Evolutionary conservation across 305 asterid genomes (phyloP).

Genomic region (Fraxinus albicans): DNA sequence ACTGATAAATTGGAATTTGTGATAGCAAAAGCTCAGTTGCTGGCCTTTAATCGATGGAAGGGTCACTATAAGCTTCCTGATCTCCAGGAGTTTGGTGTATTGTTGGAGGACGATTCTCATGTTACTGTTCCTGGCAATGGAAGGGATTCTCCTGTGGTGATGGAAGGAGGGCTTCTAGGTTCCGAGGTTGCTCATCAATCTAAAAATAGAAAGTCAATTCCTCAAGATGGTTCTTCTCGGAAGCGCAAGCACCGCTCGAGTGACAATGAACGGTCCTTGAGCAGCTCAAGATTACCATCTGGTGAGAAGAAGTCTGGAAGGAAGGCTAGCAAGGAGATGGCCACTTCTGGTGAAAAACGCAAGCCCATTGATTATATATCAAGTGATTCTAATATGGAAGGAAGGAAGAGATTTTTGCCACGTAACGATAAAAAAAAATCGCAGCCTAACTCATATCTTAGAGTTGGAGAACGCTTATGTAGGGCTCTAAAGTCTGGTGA

Average conservation of each 20-base stretch:
- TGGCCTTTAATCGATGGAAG: constrained; percentile 62
- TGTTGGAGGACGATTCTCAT: constrained; percentile 37
- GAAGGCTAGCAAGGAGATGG: constrained; percentile 23
- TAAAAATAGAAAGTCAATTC: constrained; percentile 35
- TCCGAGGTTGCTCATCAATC: constrained; percentile 29
- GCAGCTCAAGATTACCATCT: constrained; percentile 31
- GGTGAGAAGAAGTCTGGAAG: constrained; percentile 27
- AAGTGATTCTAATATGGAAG: constrained; percentile 17
- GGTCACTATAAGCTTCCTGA: constrained; percentile 48
- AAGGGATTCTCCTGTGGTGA: constrained; percentile 13
- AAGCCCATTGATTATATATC: constrained; percentile 8
- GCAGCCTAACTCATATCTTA: neutral
- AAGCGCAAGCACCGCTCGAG: constrained; percentile 30
- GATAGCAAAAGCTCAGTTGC: constrained; percentile 47
- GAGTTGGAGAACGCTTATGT: constrained; percentile 8
- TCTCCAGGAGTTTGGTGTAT: constrained; percentile 27
- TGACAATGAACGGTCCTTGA: constrained; percentile 28
- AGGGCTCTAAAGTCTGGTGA: constrained; percentile 16
- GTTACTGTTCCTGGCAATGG: constrained; percentile 23
- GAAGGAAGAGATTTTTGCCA: constrained; percentile 20
- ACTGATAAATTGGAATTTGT: constrained; percentile 41
- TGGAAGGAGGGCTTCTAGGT: constrained; percentile 26
- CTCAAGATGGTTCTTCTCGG: constrained; percentile 31
- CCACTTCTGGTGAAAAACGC: constrained; percentile 24
- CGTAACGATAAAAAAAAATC: neutral